Base-by-base conservation (phyloP, 495 filamentous ascomycete genomes). In the Hyaloscypha variabilis region DNA sequence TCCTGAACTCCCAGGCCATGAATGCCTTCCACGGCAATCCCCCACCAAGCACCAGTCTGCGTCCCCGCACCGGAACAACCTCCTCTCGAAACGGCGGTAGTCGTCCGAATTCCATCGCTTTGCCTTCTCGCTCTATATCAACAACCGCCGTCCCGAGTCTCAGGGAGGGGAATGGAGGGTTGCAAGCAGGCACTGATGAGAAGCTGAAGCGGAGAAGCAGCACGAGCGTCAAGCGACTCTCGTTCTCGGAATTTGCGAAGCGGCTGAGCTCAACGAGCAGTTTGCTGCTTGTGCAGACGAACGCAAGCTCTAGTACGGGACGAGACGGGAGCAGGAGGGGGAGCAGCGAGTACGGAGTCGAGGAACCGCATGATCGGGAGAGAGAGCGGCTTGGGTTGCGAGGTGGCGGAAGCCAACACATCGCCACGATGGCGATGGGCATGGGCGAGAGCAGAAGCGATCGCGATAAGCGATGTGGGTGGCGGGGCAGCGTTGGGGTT, bases 211-310 rank as follows among this genome's bases (percentile, higher is more conserved):
- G 81, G 23, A 75, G 77, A 13, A 84, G 82, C 24, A 76, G 75
- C 17, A 82, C 73, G 1, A 77, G 77, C 54, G 69, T 72, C 30
- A 86, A 83, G 69, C 71, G 81, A 46, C 75, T 85, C 3, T 81
- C 78, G 67, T 85, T 85, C 63, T 78, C 75, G 65, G 83, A 86
- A 30, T 85, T 85, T 64, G 79, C 83, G 23, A 82, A 82, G 60
- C 72, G 83, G 31, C 69, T 86, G 49, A 65, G 80, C 63, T 81
- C 77, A 51, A 84, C 83, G 8, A 82, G 78, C 64, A 83, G 77
- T 65, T 55, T 86, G 53, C 74, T 86, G 8, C 74, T 85, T 5
- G 79, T 84, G 8, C 83, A 85, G 68, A 81, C 81, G 55, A 85
- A 84, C 65, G 69, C 65, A 0, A 66, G 60, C 19, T 66, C 64